These are phyloP conservation scores for Diaporthe eres DNA, from an alignment of 2,329 filamentous ascomycete genomes.

Conservation along the genomic window DNA sequence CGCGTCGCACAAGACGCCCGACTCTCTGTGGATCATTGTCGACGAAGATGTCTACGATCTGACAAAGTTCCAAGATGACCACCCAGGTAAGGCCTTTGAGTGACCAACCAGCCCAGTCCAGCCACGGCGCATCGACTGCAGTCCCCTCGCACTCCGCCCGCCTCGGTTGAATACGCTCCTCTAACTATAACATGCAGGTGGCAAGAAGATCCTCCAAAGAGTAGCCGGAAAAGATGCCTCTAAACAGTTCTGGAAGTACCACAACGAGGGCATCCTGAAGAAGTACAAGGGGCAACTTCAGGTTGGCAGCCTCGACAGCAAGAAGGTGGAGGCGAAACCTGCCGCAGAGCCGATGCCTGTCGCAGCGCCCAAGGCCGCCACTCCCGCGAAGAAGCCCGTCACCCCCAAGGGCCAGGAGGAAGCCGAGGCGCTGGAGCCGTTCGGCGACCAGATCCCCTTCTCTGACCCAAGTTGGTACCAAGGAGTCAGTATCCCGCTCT, in stretches of 20 bases:
- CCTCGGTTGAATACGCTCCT: neutral
- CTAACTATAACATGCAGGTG: conserved; percentile 57
- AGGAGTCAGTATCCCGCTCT: conserved; percentile 70
- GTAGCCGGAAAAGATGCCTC: conserved; percentile 77
- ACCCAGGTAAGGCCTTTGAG: conserved; percentile 74
- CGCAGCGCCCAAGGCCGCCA: conserved; percentile 61
- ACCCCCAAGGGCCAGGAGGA: conserved; percentile 59
- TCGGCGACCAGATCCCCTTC: conserved; percentile 89
- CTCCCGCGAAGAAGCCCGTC: conserved; percentile 49
- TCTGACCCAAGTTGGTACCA: conserved; percentile 96
- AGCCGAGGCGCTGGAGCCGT: conserved; percentile 84
- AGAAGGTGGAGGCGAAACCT: conserved; percentile 70
- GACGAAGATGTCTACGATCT: conserved; percentile 97
- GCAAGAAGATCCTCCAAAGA: conserved; percentile 75
- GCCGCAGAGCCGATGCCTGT: conserved; percentile 67
- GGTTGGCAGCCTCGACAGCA: conserved; percentile 90
- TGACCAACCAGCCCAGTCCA: neutral
- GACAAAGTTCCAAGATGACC: conserved; percentile 88
- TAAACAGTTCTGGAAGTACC: conserved; percentile 80
- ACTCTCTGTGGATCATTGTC: conserved; percentile 89
- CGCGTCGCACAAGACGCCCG: conserved; percentile 89
- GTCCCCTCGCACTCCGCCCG: neutral
- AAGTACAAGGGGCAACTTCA: conserved; percentile 85
- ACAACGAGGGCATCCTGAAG: conserved; percentile 89
- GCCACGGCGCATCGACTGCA: neutral